phyloP scores from a whole-genome alignment of 2,329 filamentous ascomycete genomes.

The Aspergillus versicolor region DNA sequence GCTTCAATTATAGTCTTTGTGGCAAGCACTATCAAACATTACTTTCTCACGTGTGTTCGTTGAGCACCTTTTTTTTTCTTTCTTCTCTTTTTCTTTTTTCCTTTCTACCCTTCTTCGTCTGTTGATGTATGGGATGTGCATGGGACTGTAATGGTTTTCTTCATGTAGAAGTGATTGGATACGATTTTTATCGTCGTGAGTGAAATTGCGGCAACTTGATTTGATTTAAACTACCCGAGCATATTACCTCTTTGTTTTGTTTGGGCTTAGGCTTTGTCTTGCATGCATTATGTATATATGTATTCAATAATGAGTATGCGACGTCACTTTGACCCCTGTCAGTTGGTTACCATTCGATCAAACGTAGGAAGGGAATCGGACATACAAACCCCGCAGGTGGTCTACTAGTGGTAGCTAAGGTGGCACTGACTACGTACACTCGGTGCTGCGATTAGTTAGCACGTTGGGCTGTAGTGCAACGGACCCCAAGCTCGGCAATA shows the following conservation, averaged over 20 bases:
- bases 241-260: constrained; percentile 8
- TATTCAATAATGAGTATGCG: constrained; percentile 23
- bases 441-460: no score
- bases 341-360: not conserved
- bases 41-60: not conserved
- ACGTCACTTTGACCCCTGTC: not conserved
- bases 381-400: no score
- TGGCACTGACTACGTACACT: not conserved
- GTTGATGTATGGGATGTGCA: not conserved
- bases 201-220: constrained; percentile 3
- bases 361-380: no score
- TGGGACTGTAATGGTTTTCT: not conserved
- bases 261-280: constrained; percentile 11
- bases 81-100: not conserved
- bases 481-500: no score
- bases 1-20: not conserved
- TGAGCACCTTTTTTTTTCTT: not conserved
- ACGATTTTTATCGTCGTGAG: not conserved
- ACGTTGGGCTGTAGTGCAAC: no score
- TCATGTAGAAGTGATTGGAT: not conserved
- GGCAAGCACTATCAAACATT: not conserved
- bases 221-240: constrained; percentile 2
- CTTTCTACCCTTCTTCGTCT: not conserved
- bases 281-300: constrained; percentile 24
- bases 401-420: no score